These are phyloP conservation scores for Penicillium ochrochloron DNA, from an alignment of 495 filamentous ascomycete species.

Conservation along the genomic window DNA sequence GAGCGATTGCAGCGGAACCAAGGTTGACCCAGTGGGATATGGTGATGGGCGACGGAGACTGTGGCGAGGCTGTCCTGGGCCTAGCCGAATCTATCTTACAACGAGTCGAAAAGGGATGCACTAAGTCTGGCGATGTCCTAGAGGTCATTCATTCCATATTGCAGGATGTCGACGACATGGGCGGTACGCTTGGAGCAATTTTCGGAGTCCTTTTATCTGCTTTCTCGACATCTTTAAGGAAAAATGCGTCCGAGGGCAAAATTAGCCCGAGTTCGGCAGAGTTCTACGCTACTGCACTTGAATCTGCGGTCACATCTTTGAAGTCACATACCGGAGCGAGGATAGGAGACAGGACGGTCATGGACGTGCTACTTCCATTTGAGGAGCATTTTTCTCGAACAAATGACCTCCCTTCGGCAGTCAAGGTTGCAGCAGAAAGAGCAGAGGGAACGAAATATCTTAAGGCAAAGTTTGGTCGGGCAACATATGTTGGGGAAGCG, in stretches of 20 bases:
- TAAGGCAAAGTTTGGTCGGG: slow-evolving; percentile 18
- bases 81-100: slow-evolving; percentile 3
- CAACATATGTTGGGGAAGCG: slow-evolving; percentile 23
- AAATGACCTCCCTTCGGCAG: slow-evolving; percentile 13
- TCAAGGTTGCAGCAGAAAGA: slow-evolving; percentile 13
- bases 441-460: slow-evolving; percentile 21
- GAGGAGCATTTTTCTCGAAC: slow-evolving; percentile 14
- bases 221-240: slow-evolving; percentile 13
- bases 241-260: slow-evolving; percentile 11
- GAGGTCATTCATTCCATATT: slow-evolving; percentile 11
- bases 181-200: slow-evolving; percentile 23
- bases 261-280: slow-evolving; percentile 4
- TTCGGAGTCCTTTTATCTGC: slow-evolving; percentile 21
- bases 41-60: slow-evolving; percentile 24
- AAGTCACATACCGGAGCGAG: slow-evolving; percentile 22
- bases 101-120: not conserved
- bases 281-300: slow-evolving; percentile 15
- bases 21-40: slow-evolving; percentile 22
- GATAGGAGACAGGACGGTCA: slow-evolving; percentile 19
- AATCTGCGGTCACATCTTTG: slow-evolving; percentile 17
- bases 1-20: slow-evolving; percentile 15
- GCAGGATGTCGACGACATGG: slow-evolving; percentile 14
- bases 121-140: not conserved
- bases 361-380: slow-evolving; percentile 24
- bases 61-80: slow-evolving; percentile 15